A percentile compares a stretch with the other conserved stretches of the same genome.
Conservation (phyloP, 1,284 basidiomycete species). For the Cutaneotrichosporon cutaneum region DNA sequence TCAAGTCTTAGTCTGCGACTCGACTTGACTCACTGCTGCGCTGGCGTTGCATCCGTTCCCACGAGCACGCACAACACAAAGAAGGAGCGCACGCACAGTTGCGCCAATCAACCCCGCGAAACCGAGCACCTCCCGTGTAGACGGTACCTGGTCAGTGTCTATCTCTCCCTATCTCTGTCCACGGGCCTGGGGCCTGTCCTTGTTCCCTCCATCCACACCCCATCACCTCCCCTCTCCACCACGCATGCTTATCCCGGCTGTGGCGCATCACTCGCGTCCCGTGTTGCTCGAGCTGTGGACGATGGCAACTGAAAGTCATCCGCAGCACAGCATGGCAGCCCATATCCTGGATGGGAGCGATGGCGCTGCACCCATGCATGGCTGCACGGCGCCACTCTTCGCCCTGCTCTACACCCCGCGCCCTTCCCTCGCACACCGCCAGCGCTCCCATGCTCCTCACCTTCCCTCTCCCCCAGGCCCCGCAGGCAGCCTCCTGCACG, state of each 20-base stretch:
- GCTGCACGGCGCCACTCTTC: not conserved
- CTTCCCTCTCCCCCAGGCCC: not conserved
- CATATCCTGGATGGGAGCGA: not conserved
- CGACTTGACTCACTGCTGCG: not conserved
- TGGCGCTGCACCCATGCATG: not conserved
- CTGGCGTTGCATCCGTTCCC: not conserved
- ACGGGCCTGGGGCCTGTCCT: conserved; percentile 21
- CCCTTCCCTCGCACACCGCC: not conserved
- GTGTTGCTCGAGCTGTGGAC: too few species aligned
- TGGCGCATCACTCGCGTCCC: too few species aligned
- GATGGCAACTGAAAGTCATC: too few species aligned
- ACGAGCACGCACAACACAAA: not conserved
- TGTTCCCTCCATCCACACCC: not conserved
- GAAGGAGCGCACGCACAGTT: not conserved
- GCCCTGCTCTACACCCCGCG: not conserved
- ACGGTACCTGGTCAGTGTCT: conserved; percentile 21
- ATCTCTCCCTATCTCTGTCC: conserved; percentile 7
- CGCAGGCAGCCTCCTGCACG: not conserved
- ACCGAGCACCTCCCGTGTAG: not conserved
- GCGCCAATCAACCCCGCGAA: conserved; percentile 2
- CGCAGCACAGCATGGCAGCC: too few species aligned
- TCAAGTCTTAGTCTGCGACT: not conserved
- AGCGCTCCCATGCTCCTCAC: too few species aligned
- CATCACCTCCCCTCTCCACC: not conserved
- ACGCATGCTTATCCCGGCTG: too few species aligned